A percentile compares a stretch with the other conserved stretches of the same genome.
Conservation (phyloP, 2,329 filamentous ascomycete species). For the Claviceps sp. region DNA sequence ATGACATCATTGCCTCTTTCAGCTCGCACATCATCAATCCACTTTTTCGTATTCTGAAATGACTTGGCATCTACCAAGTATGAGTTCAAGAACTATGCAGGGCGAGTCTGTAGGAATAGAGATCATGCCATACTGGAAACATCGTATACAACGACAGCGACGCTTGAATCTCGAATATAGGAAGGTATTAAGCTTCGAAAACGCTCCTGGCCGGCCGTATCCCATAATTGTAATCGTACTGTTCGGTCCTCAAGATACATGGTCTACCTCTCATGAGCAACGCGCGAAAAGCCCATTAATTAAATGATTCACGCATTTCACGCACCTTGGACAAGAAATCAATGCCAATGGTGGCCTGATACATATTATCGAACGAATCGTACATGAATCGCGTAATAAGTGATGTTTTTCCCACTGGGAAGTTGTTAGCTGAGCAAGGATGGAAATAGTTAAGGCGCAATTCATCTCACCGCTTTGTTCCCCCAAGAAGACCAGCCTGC, state of each 20-base stretch:
- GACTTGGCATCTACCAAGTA: constrained; percentile 62
- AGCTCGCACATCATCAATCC: constrained; percentile 95
- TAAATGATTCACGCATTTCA: constrained; percentile 29
- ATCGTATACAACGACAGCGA: constrained; percentile 97
- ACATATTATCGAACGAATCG: constrained; percentile 99
- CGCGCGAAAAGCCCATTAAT: background rate
- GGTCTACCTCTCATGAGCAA: constrained; percentile 36
- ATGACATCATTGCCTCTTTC: constrained; percentile 98
- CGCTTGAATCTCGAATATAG: constrained; percentile 95
- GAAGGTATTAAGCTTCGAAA: constrained; percentile 96
- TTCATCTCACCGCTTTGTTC: constrained; percentile 82
- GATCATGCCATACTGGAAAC: constrained; percentile 56
- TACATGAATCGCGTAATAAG: constrained; percentile 99
- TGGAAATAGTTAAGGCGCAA: background rate
- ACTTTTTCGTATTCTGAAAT: constrained; percentile 97
- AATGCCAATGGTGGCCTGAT: constrained; percentile 98
- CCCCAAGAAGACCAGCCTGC: constrained; percentile 86
- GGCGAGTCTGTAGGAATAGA: constrained; percentile 5
- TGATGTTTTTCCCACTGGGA: constrained; percentile 88
- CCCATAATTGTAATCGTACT: constrained; percentile 94
- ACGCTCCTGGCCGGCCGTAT: constrained; percentile 93
- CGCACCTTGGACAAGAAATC: constrained; percentile 94
- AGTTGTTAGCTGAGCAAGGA: constrained; percentile 12
- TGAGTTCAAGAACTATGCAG: background rate
- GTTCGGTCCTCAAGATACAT: constrained; percentile 99